Conservation (phyloP, 495 filamentous ascomycete genomes). For the Penicillium daleae region DNA sequence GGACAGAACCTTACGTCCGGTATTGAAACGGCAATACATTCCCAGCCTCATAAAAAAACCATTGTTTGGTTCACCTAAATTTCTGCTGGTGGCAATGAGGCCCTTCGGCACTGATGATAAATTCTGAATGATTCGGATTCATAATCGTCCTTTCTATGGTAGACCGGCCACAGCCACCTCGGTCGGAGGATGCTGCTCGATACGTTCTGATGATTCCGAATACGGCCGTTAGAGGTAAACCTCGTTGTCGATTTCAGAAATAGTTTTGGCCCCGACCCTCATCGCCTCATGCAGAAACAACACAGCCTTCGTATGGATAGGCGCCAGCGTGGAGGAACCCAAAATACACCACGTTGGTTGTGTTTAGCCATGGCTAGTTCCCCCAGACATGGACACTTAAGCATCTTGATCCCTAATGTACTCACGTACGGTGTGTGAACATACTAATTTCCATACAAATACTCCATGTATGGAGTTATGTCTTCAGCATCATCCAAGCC, state of each 20-base stretch:
- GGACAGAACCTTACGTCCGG: conserved; percentile 15
- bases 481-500: not conserved
- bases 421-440: not conserved
- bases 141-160: not conserved
- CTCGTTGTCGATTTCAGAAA: conserved; percentile 6
- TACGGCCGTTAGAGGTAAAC: conserved; percentile 1
- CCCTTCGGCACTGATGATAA: conserved; percentile 11
- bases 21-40: conserved; percentile 12
- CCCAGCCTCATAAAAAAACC: conserved; percentile 5
- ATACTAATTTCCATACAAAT: not conserved
- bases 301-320: conserved; percentile 7
- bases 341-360: not conserved
- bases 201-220: not conserved
- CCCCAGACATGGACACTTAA: not conserved
- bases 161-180: not conserved
- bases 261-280: conserved; percentile 2
- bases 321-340: not conserved
- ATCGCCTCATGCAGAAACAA: conserved; percentile 3
- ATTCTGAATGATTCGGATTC: not conserved
- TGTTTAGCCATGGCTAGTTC: not conserved
- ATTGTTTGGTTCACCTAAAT: conserved; percentile 28
- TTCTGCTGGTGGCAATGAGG: conserved; percentile 31
- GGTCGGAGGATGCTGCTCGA: not conserved
- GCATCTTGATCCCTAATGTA: not conserved
- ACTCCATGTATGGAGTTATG: not conserved